Evolutionary conservation across 2,329 filamentous ascomycete species (phyloP), one percentile per base, ranked within the genome.

Genomic region (Pseudogymnoascus sp.): DNA sequence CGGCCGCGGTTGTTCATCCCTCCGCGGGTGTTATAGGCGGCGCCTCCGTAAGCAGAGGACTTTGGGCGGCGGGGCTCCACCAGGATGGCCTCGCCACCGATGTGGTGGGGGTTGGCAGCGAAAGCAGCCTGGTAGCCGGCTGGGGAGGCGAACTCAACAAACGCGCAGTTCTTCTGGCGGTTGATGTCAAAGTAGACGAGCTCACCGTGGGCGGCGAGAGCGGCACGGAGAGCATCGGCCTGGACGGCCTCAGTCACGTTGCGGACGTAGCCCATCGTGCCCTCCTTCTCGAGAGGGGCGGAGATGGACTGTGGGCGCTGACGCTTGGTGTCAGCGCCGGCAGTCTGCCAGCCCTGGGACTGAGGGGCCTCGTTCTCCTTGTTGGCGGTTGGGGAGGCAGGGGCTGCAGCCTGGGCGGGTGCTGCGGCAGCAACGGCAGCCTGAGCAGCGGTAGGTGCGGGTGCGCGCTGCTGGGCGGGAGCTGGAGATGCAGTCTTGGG

Each of bases 141-240:
- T 22, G 85, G 74, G 56, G 88, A 89, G 73, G 87, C 89, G 77
- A 95, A 99, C 76, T 99, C 95, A 65, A 97, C 91, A 73, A 98
- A 98, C 26, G 95, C 95, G 73, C 92, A 97, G 82, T 95, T 97
- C 93, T 96, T 97, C 71, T 84, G 78, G 65, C 89, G 87, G 77
- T 90, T 92, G 70, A 93, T 84, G 63, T 92, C 90, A 67, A 93
- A 91, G 72, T 88, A 87, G 62, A 82, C 81, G 63, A 93, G 75
- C 71, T 88, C 84, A 67, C 90, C 89, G 69, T 88, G 92, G 70
- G 87, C 85, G 69, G 86, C 81, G 61, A 99, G 80, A 62, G 85
- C 83, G 61, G 82, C 81, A 75, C 83, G 88, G 65, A 99, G 81
- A 56, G 91, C 85, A 41, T 86, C 84, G 12, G 87, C 83, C 73